A percentile compares a stretch with the other conserved stretches of the same genome.
phyloP scores from a whole-genome alignment of 108 stramenopile species.

The Fragilaria crotonensis region DNA sequence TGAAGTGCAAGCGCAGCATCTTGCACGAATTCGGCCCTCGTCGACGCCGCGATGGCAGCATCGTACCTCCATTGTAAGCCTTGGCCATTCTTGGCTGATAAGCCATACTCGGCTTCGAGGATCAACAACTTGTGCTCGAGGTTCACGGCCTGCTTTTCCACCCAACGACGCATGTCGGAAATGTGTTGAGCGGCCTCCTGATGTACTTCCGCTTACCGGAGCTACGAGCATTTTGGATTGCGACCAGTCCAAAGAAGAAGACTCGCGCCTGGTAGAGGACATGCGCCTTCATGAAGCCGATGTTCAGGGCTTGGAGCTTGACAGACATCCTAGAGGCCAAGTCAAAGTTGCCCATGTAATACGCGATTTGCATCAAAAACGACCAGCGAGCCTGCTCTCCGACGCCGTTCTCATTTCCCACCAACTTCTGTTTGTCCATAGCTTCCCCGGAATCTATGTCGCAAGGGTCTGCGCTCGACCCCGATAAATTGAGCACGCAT shows the following conservation, averaged over 20 bases:
- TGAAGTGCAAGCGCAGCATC: background rate
- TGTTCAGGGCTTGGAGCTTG: background rate
- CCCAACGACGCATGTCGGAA: background rate
- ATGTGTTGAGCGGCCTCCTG: background rate
- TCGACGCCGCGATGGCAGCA: background rate
- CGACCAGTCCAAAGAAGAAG: constrained; percentile 1
- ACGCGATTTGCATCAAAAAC: constrained; percentile 7
- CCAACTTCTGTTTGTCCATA: background rate
- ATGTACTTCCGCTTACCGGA: background rate
- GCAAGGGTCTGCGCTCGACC: background rate
- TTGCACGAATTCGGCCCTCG: background rate
- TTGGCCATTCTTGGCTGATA: background rate
- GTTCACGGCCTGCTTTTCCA: background rate
- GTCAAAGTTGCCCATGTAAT: background rate
- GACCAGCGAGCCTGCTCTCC: background rate
- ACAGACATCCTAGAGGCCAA: background rate
- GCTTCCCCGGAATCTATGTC: background rate
- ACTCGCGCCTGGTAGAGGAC: background rate
- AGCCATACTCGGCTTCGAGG: background rate
- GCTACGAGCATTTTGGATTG: background rate
- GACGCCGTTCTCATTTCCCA: background rate
- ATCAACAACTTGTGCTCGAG: background rate
- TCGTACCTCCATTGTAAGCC: background rate
- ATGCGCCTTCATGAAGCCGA: background rate
- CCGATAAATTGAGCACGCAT: background rate